Conservation (phyloP, 1,284 basidiomycete genomes). For the Microstroma glucosiphilum region DNA sequence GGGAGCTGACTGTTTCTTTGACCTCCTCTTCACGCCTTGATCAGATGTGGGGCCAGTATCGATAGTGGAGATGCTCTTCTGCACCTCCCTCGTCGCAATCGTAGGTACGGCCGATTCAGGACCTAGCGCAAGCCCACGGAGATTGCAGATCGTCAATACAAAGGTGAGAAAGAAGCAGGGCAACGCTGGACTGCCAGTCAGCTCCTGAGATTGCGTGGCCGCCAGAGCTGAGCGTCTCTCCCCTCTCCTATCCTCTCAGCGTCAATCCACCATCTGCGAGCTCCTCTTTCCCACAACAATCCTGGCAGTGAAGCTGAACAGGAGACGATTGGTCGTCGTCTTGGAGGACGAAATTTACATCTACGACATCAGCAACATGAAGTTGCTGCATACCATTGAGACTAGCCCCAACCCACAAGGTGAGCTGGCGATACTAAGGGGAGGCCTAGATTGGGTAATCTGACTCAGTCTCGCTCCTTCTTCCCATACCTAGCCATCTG, state of each 20-base stretch:
- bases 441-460: not conserved
- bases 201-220: not conserved
- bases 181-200: too few relatives aligned
- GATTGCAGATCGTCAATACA: slow-evolving; percentile 94
- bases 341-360: slow-evolving; percentile 95
- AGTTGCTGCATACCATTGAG: slow-evolving; percentile 92
- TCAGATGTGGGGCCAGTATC: slow-evolving; percentile 80
- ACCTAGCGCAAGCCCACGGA: slow-evolving; percentile 64
- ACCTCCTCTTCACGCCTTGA: not conserved
- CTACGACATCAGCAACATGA: slow-evolving; percentile 98
- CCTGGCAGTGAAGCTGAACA: slow-evolving; percentile 89
- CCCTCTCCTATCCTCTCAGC: slow-evolving; percentile 55
- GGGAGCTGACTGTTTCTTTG: not conserved
- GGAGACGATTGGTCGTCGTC: slow-evolving; percentile 90
- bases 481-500: slow-evolving; percentile 69
- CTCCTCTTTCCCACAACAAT: slow-evolving; percentile 93
- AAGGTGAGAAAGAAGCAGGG: slow-evolving; percentile 59
- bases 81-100: slow-evolving; percentile 90
- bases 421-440: slow-evolving; percentile 42
- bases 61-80: slow-evolving; percentile 98
- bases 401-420: slow-evolving; percentile 91
- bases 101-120: slow-evolving; percentile 78
- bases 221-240: not conserved
- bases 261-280: slow-evolving; percentile 98
- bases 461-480: not conserved